Percentiles rank a stretch among this genome's conserved stretches.
phyloP scores from a whole-genome alignment of 2,329 filamentous ascomycete species.

The Fusarium circinatum region DNA sequence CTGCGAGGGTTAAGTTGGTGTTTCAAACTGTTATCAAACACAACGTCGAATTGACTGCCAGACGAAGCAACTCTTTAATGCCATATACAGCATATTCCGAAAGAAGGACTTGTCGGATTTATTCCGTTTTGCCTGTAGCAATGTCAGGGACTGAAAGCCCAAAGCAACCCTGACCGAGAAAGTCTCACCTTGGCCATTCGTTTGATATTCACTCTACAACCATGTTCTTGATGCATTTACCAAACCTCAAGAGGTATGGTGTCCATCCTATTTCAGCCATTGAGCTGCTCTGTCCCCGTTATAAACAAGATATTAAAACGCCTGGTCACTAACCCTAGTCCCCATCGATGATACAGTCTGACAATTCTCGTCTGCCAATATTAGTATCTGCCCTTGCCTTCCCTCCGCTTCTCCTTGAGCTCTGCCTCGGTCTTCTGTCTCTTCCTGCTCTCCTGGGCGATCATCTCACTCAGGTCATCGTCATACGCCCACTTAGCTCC shows the following conservation, averaged over 20 bases:
- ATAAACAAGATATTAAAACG: conserved; percentile 36
- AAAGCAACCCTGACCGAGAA: neutral
- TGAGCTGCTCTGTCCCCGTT: conserved; percentile 29
- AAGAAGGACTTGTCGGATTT: neutral
- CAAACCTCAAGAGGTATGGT: conserved; percentile 35
- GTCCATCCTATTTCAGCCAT: conserved; percentile 36
- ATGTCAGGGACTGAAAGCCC: neutral
- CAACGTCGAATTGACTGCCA: neutral
- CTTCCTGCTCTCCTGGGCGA: conserved; percentile 92
- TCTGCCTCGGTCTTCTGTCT: conserved; percentile 89
- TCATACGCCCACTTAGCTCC: conserved; percentile 79
- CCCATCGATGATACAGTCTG: conserved; percentile 27
- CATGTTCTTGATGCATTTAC: neutral
- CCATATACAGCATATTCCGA: neutral
- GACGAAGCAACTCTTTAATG: neutral
- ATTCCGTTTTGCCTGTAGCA: neutral
- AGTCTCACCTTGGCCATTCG: neutral
- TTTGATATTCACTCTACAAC: conserved; percentile 41
- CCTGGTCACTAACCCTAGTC: conserved; percentile 25
- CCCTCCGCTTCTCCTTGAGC: conserved; percentile 72
- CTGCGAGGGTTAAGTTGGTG: neutral
- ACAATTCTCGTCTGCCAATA: conserved; percentile 5
- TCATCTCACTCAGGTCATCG: conserved; percentile 95
- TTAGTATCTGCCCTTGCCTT: conserved; percentile 63
- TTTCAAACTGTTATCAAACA: neutral